Evolutionary conservation across 2,329 filamentous ascomycete species (phyloP).

Genomic region (Zasmidium cellare): DNA sequence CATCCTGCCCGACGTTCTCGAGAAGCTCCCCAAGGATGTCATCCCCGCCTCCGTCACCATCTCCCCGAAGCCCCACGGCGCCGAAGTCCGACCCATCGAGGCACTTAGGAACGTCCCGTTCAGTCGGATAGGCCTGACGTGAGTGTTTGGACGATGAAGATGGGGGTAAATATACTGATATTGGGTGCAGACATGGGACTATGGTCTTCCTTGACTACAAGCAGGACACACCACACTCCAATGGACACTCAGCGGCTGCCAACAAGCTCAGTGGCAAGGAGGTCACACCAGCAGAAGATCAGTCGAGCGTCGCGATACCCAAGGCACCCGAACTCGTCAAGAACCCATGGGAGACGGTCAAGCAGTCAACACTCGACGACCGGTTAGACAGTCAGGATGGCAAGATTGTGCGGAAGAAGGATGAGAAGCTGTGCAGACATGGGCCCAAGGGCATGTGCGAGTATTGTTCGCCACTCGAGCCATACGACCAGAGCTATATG

Average conservation of each 20-base stretch:
- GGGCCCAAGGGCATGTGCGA: slow-evolving; percentile 98
- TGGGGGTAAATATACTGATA: neutral
- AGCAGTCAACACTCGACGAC: slow-evolving; percentile 85
- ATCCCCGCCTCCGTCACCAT: slow-evolving; percentile 58
- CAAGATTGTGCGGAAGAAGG: slow-evolving; percentile 76
- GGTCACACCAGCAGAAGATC: slow-evolving; percentile 67
- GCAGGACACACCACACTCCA: slow-evolving; percentile 52
- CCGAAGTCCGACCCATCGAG: slow-evolving; percentile 55
- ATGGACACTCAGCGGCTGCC: slow-evolving; percentile 49
- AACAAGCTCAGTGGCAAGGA: slow-evolving; percentile 78
- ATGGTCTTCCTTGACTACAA: slow-evolving; percentile 85
- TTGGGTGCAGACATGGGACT: slow-evolving; percentile 66
- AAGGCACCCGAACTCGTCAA: slow-evolving; percentile 65
- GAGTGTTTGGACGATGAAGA: slow-evolving; percentile 37
- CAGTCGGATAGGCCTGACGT: slow-evolving; percentile 56
- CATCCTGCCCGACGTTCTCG: slow-evolving; percentile 55
- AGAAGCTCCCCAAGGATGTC: slow-evolving; percentile 59
- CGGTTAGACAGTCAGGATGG: slow-evolving; percentile 82
- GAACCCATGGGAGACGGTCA: slow-evolving; percentile 90
- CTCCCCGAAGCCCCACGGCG: slow-evolving; percentile 62
- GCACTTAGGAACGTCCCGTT: slow-evolving; percentile 57
- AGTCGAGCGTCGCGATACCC: slow-evolving; percentile 60
- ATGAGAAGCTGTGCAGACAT: slow-evolving; percentile 89
- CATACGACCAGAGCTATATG: slow-evolving; percentile 85
- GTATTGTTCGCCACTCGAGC: slow-evolving; percentile 96